Base-by-base conservation (phyloP, 164 flowering plant genomes). In the Euptelea pleiosperma region DNA sequence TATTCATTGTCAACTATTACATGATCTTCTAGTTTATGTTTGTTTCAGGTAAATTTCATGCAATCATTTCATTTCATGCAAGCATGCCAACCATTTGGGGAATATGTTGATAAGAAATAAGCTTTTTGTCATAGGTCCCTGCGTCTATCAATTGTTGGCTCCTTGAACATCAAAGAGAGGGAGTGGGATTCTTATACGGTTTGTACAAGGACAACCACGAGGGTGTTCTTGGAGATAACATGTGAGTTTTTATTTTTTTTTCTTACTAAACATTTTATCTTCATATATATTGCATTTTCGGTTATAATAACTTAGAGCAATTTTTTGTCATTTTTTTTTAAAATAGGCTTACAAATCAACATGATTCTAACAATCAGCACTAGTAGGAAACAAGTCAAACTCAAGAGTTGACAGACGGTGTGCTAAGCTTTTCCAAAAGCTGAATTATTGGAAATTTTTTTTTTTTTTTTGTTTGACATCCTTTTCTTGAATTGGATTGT, bases 221-320 rank as follows among this genome's bases (percentile, higher is more conserved):
- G 31, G 99, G 99, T 34, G 60, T 93, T 64, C 97, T 93, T 66
- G 99, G 99, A 55, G 97, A 93, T 81, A 96, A 93, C 76, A 90
- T 93, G 99, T 93, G 69, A 76, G 95, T 78, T 48, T 36, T 21
- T 42, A 3, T n/a, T n/a, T 6, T 9, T 31, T 33, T 41, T 39
- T 14, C 10, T 46, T 5, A 31, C 14, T 28, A 19, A 25, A 4
- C 2, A 25, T 5, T 31, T 19, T 22, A n/a, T 33, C 8, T 46
- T n/a, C n/a, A n/a, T n/a, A n/a, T n/a, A n/a, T n/a, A n/a, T n/a
- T n/a, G n/a, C 25, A 40, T 26, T 15, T 48, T 26, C 14, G 28
- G 3, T 15, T 14, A 26, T 15, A 7, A 45, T 9, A 48, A 48
- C 16, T 26, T 12, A 11, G n/a, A n/a, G n/a, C n/a, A n/a, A n/a